A percentile compares a stretch with the other conserved stretches of the same genome.
phyloP scores from a whole-genome alignment of 2,329 filamentous ascomycete genomes.

The Chalaropsis ovoidea region DNA sequence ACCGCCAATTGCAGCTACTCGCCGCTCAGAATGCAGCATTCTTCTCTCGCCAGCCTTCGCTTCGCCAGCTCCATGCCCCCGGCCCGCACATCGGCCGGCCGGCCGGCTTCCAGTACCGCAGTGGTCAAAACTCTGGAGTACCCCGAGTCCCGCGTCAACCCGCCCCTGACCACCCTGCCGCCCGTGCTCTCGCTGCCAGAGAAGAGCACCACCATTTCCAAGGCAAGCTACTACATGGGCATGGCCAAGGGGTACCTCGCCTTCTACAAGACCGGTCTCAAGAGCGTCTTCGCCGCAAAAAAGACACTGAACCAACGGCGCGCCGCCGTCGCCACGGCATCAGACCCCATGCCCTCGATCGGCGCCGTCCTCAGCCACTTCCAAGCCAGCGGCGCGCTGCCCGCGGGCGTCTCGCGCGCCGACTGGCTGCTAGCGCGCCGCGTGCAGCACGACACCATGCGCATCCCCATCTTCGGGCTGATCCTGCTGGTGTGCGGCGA shows the following conservation, averaged over 20 bases:
- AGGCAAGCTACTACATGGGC: conserved; percentile 43
- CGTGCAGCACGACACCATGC: conserved; percentile 60
- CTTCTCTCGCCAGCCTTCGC: neutral
- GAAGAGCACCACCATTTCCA: conserved; percentile 37
- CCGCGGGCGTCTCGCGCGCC: conserved; percentile 44
- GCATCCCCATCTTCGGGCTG: conserved; percentile 67
- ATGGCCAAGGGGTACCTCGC: conserved; percentile 64
- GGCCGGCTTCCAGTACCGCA: conserved; percentile 8
- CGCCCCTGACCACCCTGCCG: conserved; percentile 61
- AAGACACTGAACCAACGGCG: conserved; percentile 40
- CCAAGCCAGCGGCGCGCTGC: conserved; percentile 58
- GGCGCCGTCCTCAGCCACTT: conserved; percentile 32
- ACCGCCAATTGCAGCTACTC: neutral
- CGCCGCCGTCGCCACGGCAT: conserved; percentile 22
- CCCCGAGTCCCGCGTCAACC: conserved; percentile 45
- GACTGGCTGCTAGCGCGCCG: conserved; percentile 62
- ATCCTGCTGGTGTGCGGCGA: conserved; percentile 73
- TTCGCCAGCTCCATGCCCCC: conserved; percentile 5
- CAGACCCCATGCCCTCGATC: conserved; percentile 40
- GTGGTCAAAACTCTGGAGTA: conserved; percentile 7
- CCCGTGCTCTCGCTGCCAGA: conserved; percentile 55
- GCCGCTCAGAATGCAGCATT: neutral
- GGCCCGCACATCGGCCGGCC: neutral
- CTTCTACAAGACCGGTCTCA: conserved; percentile 83
- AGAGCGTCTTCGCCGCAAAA: conserved; percentile 61